phyloP scores from a whole-genome alignment of 2,329 filamentous ascomycete genomes.

The Fusarium graminum region DNA sequence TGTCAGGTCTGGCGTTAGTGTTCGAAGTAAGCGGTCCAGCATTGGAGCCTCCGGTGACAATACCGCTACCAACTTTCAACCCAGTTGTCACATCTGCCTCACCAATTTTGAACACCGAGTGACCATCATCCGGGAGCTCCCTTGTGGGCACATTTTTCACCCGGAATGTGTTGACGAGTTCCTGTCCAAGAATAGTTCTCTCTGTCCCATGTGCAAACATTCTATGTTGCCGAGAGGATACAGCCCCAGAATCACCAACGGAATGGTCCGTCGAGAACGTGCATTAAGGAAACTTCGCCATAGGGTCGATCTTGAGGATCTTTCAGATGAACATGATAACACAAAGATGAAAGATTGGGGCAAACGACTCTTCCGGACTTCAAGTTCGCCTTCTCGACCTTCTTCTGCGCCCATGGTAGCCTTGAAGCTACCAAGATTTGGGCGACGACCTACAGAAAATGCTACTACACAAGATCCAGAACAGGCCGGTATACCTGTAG shows the following conservation, averaged over 20 bases:
- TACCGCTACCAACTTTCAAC: conserved; percentile 74
- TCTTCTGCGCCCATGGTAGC: conserved; percentile 49
- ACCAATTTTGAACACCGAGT: conserved; percentile 79
- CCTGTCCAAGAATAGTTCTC: conserved; percentile 79
- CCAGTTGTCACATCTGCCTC: conserved; percentile 90
- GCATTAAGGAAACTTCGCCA: conserved; percentile 73
- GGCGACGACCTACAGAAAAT: conserved; percentile 24
- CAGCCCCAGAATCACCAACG: conserved; percentile 80
- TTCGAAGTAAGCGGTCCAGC: conserved; percentile 57
- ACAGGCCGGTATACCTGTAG: conserved; percentile 10
- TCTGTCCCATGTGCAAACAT: conserved; percentile 92
- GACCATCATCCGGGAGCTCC: conserved; percentile 84
- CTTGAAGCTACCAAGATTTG: conserved; percentile 38
- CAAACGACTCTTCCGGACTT: conserved; percentile 53
- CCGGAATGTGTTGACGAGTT: conserved; percentile 92
- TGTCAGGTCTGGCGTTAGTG: conserved; percentile 48
- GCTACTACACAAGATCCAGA: conserved; percentile 14
- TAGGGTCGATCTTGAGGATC: conserved; percentile 60
- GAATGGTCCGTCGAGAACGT: conserved; percentile 86
- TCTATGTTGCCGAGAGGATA: conserved; percentile 79
- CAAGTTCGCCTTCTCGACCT: conserved; percentile 34
- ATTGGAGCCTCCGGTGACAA: conserved; percentile 54
- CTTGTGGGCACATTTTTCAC: conserved; percentile 94
- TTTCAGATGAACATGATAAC: conserved; percentile 51
- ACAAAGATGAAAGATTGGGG: conserved; percentile 55